Base-by-base conservation (phyloP, 2,329 filamentous ascomycete genomes). In the Lomentospora prolificans region DNA sequence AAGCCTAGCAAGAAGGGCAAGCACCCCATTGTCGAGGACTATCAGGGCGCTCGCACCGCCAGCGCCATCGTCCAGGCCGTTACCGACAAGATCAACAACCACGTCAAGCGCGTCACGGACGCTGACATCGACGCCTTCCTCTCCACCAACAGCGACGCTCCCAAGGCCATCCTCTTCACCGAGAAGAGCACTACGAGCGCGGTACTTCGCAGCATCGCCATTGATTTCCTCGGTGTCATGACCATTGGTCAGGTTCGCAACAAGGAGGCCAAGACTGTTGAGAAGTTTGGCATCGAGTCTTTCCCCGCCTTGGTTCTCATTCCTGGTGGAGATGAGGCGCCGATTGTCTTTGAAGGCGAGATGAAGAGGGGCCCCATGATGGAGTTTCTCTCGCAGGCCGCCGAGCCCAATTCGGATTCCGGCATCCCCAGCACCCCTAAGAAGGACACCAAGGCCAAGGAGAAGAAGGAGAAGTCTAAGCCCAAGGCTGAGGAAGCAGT, bases 101-200 rank as follows among this genome's bases (percentile, higher is more conserved):
- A 94, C 64, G 92, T 99, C 46, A 86, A 86, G 67, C 81, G 82
- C 59, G 74, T 96, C 51, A 84, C 85, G 14, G 90, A 95, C 69
- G 89, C 88, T 70, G 86, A 88, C 50, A 65, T 95, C 36, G 85
- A 90, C 57, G 73, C 74, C 10, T 99, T 92, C 80, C 70, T 96
- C 52, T 72, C 74, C 8, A 78, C 80, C 57, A 78, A 81, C 48
- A 85, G 84, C 58, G 81, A 87, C 19, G 80, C 78, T 10, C 81
- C 90, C 52, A 96, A 95, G 75, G 91, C 88, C 0, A 83, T 99
- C 31, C 75, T 99, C 3, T 97, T 99, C 71, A 95, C 89, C 2
- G 89, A 96, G 57, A 99, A 97, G 75, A 90, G 90, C 22, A 86
- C 87, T 4, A 92, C 89, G 0, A 92, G 89, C 66, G 82, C 90